phyloP scores from a whole-genome alignment of 2,329 filamentous ascomycete genomes.

The Hymenoscyphus albidus region DNA sequence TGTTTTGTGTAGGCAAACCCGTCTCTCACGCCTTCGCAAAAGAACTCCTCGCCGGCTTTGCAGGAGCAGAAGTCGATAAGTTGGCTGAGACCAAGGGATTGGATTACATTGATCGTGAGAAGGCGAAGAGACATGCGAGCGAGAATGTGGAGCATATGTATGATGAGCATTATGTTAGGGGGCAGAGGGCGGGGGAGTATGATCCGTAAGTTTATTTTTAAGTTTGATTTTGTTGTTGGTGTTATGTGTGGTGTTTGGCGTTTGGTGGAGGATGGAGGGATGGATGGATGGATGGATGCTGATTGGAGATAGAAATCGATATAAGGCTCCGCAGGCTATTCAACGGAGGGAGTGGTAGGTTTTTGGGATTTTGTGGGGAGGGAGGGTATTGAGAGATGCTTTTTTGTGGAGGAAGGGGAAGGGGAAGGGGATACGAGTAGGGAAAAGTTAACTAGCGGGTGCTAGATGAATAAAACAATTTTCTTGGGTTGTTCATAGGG shows the following conservation, averaged over 20 bases:
- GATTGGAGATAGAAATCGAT: constrained; percentile 26
- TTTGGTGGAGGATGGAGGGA: not conserved
- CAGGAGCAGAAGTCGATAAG: constrained; percentile 72
- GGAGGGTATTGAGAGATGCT: too few species aligned
- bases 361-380: not conserved
- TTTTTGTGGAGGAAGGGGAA: too few species aligned
- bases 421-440: too few species aligned
- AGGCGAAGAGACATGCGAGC: constrained; percentile 56
- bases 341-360: not conserved
- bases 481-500: too few species aligned
- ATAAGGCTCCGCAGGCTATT: constrained; percentile 30
- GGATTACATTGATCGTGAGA: constrained; percentile 54
- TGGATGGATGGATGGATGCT: not conserved
- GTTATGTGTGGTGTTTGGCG: not conserved
- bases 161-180: constrained; percentile 55
- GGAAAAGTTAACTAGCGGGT: too few species aligned
- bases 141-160: constrained; percentile 57
- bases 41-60: constrained; percentile 69
- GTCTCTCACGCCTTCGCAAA: constrained; percentile 74
- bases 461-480: too few species aligned
- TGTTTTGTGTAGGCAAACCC: constrained; percentile 52
- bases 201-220: constrained; percentile 47
- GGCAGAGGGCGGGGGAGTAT: constrained; percentile 47
- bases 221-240: not conserved
- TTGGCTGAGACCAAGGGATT: constrained; percentile 68